These are phyloP conservation scores for Nicotiana paniculata DNA, from an alignment of 257 asterid species.

Conservation along the genomic window DNA sequence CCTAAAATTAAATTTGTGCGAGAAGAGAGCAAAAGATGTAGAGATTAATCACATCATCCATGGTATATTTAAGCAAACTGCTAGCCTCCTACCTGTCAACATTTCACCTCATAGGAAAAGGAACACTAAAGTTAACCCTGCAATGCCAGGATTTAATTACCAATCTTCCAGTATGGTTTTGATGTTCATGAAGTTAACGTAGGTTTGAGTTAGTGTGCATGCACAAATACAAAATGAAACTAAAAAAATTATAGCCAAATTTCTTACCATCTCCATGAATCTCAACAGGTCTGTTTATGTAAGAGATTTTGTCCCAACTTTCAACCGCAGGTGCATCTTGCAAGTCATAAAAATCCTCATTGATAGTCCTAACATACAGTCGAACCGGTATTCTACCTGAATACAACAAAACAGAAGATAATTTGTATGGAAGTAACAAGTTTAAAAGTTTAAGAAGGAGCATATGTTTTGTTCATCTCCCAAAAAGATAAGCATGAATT, in stretches of 20 bases:
- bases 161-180: neutral
- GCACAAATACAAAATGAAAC: neutral
- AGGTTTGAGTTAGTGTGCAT: neutral
- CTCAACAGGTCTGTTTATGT: constrained; percentile 82
- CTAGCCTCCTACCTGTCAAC: neutral
- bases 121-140: neutral
- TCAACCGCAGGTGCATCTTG: constrained; percentile 57
- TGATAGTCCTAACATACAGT: constrained; percentile 52
- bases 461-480: neutral
- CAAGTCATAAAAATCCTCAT: constrained; percentile 56
- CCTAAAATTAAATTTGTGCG: neutral
- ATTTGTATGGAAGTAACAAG: neutral
- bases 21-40: neutral
- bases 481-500: neutral
- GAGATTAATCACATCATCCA: neutral
- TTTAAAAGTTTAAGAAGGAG: neutral
- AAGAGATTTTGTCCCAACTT: constrained; percentile 78
- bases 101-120: neutral
- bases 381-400: constrained; percentile 91
- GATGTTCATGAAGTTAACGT: neutral
- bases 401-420: constrained; percentile 19
- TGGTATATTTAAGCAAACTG: neutral
- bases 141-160: neutral
- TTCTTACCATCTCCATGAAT: constrained; percentile 57
- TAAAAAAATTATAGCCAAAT: neutral